Evolutionary conservation across 1,284 basidiomycete genomes (phyloP).

Genomic region (Vanrija sp.): DNA sequence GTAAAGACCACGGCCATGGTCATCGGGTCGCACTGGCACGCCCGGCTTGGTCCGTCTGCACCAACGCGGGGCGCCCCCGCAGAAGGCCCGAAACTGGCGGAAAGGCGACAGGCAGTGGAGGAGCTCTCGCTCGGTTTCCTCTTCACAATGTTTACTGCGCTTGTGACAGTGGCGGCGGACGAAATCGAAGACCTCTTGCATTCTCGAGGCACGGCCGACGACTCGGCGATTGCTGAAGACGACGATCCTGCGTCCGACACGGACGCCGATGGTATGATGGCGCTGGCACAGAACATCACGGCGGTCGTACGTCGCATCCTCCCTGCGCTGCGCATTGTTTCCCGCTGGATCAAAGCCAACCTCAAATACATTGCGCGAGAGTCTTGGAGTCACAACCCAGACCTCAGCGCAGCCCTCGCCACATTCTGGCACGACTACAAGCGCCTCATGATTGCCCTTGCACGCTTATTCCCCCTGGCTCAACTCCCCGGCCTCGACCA

Average conservation of each 20-base stretch:
- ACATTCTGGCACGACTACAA: slow-evolving; percentile 72
- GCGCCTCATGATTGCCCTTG: slow-evolving; percentile 63
- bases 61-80: slow-evolving; percentile 3
- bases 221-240: slow-evolving; percentile 27
- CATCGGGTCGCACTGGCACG: slow-evolving; percentile 76
- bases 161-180: slow-evolving; percentile 64
- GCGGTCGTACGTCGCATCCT: slow-evolving; percentile 79
- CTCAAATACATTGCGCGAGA: slow-evolving; percentile 60
- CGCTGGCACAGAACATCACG: slow-evolving; percentile 71
- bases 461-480: slow-evolving; percentile 64
- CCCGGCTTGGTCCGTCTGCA: slow-evolving; percentile 58
- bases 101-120: slow-evolving; percentile 53
- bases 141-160: slow-evolving; percentile 62
- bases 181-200: slow-evolving; percentile 49
- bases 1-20: slow-evolving; percentile 68
- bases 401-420: slow-evolving; percentile 32
- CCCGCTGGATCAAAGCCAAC: slow-evolving; percentile 84
- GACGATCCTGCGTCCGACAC: slow-evolving; percentile 47
- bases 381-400: slow-evolving; percentile 10
- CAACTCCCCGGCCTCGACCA: slow-evolving; percentile 61
- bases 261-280: slow-evolving; percentile 45
- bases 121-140: slow-evolving; percentile 67
- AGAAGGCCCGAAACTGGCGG: slow-evolving; percentile 8
- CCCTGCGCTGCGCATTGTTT: slow-evolving; percentile 78
- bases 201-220: slow-evolving; percentile 33